Base-by-base conservation (phyloP, 257 asterid genomes). In the Apocynum venetum region DNA sequence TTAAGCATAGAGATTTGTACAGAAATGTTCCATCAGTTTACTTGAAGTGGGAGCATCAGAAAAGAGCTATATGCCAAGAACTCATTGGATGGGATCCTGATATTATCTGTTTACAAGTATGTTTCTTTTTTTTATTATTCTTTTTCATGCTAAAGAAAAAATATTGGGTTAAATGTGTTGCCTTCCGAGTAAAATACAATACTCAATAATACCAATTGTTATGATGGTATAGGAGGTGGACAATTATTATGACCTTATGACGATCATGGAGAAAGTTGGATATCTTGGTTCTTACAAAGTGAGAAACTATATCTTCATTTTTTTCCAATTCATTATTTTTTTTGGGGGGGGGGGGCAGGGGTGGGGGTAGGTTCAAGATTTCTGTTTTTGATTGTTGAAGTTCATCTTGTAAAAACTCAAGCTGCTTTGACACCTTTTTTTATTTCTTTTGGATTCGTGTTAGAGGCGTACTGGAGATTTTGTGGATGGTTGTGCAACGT, bases 401-500 rank as follows among this genome's bases (percentile, higher is more conserved):
- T 57, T 40, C 13, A 52, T 38, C 4, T n/a, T 38, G 31, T 53
- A 1, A 64, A 38, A 44, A 67, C 17, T 7, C 72, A 38, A 31
- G 38, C 12, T 76, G 61, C 11, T 76, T 71, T 75, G 20, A 10
- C 6, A 2, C 8, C 25, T 53, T 8, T 40, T 77, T 55, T 41
- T 72, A 14, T 51, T 67, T 20, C 61, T 55, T 76, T 31, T 72
- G 38, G 44, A 46, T 60, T 73, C 56, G 35, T 72, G 64, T 53
- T 70, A 85, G 88, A 85, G 84, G 79, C 86, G 88, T 25, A 85
- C 88, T 47, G 88, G 88, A 40, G 80, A 76, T 61, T 72, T 41
- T 76, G 84, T 79, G 11, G 88, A 84, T 76, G 88, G 88, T 59
- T 85, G 88, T 80, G 86, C 86, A 56, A 80, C 78, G 79, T 80